These are phyloP conservation scores for Gossypium turneri DNA, from an alignment of 345 rosid species.

Conservation along the genomic window DNA sequence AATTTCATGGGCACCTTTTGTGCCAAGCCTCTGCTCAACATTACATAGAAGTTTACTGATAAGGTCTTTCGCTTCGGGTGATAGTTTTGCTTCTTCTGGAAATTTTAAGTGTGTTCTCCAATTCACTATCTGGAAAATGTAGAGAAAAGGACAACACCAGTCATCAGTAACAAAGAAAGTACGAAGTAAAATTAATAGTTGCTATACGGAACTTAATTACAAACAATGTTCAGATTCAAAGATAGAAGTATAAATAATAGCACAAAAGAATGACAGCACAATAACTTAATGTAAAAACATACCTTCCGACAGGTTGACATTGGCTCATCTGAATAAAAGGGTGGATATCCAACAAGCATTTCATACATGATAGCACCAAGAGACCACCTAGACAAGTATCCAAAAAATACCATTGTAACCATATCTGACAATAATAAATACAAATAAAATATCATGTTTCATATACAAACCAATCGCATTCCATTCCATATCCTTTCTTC, in stretches of 20 bases:
- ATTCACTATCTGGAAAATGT: slow-evolving; percentile 69
- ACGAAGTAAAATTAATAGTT: background rate
- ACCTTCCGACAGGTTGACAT: slow-evolving; percentile 99
- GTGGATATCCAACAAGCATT: slow-evolving; percentile 99
- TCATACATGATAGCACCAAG: slow-evolving; percentile 99
- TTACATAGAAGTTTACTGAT: slow-evolving; percentile 85
- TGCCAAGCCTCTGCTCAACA: slow-evolving; percentile 87
- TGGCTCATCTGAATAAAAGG: slow-evolving; percentile 97
- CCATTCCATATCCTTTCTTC: slow-evolving; percentile 98
- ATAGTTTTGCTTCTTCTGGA: slow-evolving; percentile 92
- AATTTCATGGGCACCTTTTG: slow-evolving; percentile 88
- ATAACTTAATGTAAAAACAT: background rate
- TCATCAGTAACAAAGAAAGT: background rate
- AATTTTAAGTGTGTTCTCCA: slow-evolving; percentile 96
- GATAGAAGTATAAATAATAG: background rate
- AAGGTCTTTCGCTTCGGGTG: slow-evolving; percentile 86
- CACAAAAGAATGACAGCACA: background rate
- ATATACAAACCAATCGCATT: slow-evolving; percentile 88
- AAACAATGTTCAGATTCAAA: background rate
- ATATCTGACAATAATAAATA: slow-evolving; percentile 5
- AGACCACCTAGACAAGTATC: slow-evolving; percentile 74
- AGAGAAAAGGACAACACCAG: background rate
- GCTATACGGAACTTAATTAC: background rate
- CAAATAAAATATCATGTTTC: background rate
- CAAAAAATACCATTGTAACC: slow-evolving; percentile 7